These are phyloP conservation scores for Tetrastigma voinierianum DNA, from an alignment of 164 flowering plant species.

Conservation along the genomic window DNA sequence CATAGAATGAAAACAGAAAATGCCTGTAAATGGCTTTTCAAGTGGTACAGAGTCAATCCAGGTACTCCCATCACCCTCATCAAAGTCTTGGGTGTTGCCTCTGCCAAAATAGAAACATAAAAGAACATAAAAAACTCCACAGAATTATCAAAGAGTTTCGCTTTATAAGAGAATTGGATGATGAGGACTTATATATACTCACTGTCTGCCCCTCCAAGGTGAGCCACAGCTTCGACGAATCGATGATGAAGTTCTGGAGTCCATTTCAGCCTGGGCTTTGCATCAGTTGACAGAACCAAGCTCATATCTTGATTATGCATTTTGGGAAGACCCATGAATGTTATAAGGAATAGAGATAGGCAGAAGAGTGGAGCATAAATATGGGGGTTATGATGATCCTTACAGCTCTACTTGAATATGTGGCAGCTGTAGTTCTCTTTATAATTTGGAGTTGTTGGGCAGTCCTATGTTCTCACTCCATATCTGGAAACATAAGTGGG, in stretches of 20 bases:
- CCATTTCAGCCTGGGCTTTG: slow-evolving; percentile 86
- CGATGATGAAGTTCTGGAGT: slow-evolving; percentile 78
- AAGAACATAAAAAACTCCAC: neutral
- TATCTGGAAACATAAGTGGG: slow-evolving; percentile 79
- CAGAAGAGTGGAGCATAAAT: slow-evolving; percentile 11
- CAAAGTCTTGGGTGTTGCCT: slow-evolving; percentile 91
- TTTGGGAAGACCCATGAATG: slow-evolving; percentile 32
- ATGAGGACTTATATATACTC: slow-evolving; percentile 2
- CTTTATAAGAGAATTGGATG: neutral
- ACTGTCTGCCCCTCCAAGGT: slow-evolving; percentile 82
- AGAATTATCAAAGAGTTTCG: neutral
- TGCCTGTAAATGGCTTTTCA: slow-evolving; percentile 96
- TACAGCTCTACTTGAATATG: slow-evolving; percentile 18
- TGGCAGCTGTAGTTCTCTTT: slow-evolving; percentile 37
- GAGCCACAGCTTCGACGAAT: slow-evolving; percentile 59
- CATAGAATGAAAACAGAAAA: slow-evolving; percentile 7
- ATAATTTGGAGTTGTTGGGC: slow-evolving; percentile 38
- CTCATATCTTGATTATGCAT: slow-evolving; percentile 51
- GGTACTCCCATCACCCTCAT: slow-evolving; percentile 84
- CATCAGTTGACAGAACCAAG: slow-evolving; percentile 75
- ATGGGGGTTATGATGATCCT: slow-evolving; percentile 18
- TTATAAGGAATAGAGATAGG: slow-evolving; percentile 10
- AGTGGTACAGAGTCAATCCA: slow-evolving; percentile 84
- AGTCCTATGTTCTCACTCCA: slow-evolving; percentile 59
- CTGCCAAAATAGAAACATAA: slow-evolving; percentile 35